Percentiles rank a stretch among this genome's conserved stretches.
Evolutionary conservation across 192 early-diverging fungal genomes (phyloP).

Genomic region (Phycomyces nitens): DNA sequence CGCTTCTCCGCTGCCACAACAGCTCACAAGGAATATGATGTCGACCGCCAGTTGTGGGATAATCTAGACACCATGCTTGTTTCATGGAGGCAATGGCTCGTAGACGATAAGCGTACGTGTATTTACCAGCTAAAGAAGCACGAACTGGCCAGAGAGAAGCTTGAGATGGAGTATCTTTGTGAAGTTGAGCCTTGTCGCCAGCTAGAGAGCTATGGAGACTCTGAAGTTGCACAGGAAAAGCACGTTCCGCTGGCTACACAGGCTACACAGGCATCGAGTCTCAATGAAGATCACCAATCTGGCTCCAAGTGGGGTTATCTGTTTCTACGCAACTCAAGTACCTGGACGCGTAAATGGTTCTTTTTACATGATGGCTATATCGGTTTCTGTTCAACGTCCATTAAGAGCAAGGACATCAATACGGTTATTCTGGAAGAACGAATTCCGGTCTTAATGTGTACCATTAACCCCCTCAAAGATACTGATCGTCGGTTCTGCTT

Average conservation of each 20-base stretch:
- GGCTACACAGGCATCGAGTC: too few relatives aligned
- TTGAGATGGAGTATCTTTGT: conserved; percentile 32
- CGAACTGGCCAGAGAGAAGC: conserved; percentile 27
- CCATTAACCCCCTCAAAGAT: conserved; percentile 41
- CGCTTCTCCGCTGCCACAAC: conserved; percentile 27
- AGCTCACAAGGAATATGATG: conserved; percentile 37
- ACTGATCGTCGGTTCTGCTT: conserved; percentile 71
- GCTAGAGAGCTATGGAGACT: conserved; percentile 23
- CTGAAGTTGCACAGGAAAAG: conserved; percentile 19
- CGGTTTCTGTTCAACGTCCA: conserved; percentile 40
- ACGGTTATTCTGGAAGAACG: conserved; percentile 42
- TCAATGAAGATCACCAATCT: conserved; percentile 10
- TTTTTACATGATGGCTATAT: conserved; percentile 59
- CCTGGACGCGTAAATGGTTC: conserved; percentile 61
- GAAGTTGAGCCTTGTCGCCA: conserved; percentile 21
- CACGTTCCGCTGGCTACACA: conserved; percentile 7
- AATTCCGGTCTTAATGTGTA: conserved; percentile 56
- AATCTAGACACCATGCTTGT: conserved; percentile 38
- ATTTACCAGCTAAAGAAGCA: conserved; percentile 31
- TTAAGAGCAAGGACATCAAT: conserved; percentile 30
- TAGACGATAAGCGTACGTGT: conserved; percentile 33
- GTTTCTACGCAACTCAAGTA: conserved; percentile 33
- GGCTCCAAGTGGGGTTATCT: background rate
- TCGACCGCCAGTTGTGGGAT: conserved; percentile 38
- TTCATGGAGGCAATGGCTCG: conserved; percentile 35